A percentile compares a stretch with the other conserved stretches of the same genome.
phyloP scores from a whole-genome alignment of 106 monocot genomes.

The Phalaenopsis aphrodite region DNA sequence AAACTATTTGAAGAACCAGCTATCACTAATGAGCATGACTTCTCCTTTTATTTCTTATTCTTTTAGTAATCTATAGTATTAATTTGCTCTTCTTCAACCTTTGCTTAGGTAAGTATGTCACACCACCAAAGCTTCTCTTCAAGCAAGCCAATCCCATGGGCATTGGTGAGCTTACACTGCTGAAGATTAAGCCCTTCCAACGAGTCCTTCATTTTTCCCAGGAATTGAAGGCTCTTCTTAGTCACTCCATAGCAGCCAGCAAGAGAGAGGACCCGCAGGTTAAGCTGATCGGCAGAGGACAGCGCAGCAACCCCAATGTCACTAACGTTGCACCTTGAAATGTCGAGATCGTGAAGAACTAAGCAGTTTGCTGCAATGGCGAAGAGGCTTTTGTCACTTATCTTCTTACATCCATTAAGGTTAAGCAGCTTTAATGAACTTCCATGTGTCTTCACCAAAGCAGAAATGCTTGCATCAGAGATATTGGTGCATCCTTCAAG shows the following conservation, averaged over 20 bases:
- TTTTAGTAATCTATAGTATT: neutral
- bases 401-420: constrained; percentile 63
- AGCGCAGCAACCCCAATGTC: constrained; percentile 68
- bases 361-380: constrained; percentile 46
- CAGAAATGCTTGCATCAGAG: constrained; percentile 40
- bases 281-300: constrained; percentile 47
- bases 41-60: neutral
- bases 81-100: neutral
- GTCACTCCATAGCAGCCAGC: constrained; percentile 62
- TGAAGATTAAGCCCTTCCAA: constrained; percentile 71
- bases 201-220: constrained; percentile 38
- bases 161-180: constrained; percentile 42
- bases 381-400: constrained; percentile 55
- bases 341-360: constrained; percentile 61
- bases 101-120: constrained; percentile 49
- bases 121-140: constrained; percentile 74
- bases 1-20: neutral
- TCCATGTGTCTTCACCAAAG: constrained; percentile 53
- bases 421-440: constrained; percentile 48
- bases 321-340: constrained; percentile 49
- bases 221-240: constrained; percentile 33
- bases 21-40: constrained; percentile 1
- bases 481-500: constrained; percentile 52
- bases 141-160: constrained; percentile 29
- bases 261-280: constrained; percentile 53